phyloP scores from a whole-genome alignment of 805 yeast species.

The Zygotorulaspora chibaensis region DNA sequence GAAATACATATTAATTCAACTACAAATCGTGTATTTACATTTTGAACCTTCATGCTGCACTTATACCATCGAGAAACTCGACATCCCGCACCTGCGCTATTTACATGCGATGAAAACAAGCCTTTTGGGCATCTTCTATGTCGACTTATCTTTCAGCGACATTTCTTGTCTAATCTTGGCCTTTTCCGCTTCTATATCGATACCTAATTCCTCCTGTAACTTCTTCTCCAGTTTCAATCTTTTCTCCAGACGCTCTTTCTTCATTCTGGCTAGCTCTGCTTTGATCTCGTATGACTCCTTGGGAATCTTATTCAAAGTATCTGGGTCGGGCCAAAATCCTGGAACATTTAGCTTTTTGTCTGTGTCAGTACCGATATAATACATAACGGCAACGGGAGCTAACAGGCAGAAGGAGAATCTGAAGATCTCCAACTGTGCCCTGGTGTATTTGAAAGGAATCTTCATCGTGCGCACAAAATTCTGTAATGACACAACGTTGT shows the following conservation, averaged over 20 bases:
- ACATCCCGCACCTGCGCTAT: too few relatives aligned
- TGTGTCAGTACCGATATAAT: conserved; percentile 86
- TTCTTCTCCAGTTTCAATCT: conserved; percentile 67
- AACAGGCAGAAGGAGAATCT: conserved; percentile 76
- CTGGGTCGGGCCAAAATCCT: conserved; percentile 97
- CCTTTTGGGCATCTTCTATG: not conserved
- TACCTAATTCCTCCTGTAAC: conserved; percentile 62
- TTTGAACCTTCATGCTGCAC: too few relatives aligned
- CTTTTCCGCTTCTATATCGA: conserved; percentile 47
- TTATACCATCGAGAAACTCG: too few relatives aligned
- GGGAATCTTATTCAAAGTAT: conserved; percentile 83
- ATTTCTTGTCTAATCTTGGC: conserved; percentile 31
- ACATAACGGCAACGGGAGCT: conserved; percentile 89
- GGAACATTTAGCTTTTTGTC: conserved; percentile 85
- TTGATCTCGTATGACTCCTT: conserved; percentile 89
- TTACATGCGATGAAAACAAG: too few relatives aligned
- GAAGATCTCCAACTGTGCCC: conserved; percentile 52
- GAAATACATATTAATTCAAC: too few relatives aligned
- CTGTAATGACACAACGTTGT: not conserved
- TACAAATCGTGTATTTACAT: too few relatives aligned
- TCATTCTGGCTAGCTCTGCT: conserved; percentile 85
- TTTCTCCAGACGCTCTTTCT: conserved; percentile 68
- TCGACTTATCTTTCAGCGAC: conserved; percentile 6
- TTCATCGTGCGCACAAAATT: conserved; percentile 4
- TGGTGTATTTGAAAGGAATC: conserved; percentile 36